Base-by-base conservation (phyloP, 1,139 yeast genomes). In the Sugiyamaella castrensis region DNA sequence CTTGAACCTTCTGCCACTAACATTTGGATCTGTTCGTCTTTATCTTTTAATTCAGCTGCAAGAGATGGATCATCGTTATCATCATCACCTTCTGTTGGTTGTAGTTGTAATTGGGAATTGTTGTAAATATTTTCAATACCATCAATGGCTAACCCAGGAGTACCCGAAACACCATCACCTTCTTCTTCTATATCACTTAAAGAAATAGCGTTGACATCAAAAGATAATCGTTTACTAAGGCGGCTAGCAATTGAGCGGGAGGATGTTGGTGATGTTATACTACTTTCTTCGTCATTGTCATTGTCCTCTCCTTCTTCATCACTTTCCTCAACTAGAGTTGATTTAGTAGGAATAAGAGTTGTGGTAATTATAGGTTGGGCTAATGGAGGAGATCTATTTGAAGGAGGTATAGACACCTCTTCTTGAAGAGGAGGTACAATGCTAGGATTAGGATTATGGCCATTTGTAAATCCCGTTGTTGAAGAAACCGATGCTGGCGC, bases 301-400 rank as follows among this genome's bases (percentile, higher is more conserved):
- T 13, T 56, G 10, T 51, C 58, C 2, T 55, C 63, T 8, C 57
- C 63, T 8, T 59, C 63, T 7, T 58, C 63, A 32, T 59, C 64
- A 19, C 51, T 53, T 36, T 61, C 65, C 46, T 63, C 67, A 4
- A 64, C 58, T 48, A 67, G 54, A 10, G 58, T 57, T 2, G 67
- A 61, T 47, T 64, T 65, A 3, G 59, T 58, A 1, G 71, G 71
- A 16, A 61, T 54, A 19, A 67, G 58, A 10, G 60, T 60, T 12
- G 57, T 59, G 15, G 59, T 42, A 37, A 57, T 59, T 10, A 61
- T 49, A 2, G 56, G 49, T 35, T 55, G 55, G n/a, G 54, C 52
- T 43, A 48, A 42, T 19, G 51, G 51, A 13, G 51, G 34, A n/a
- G 40, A 40, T 29, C 51, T 16, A 16, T 47, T 43, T 4, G 51